Evolutionary conservation across 306 rosid species (phyloP).

Genomic region (Leucaena leucocephala): DNA sequence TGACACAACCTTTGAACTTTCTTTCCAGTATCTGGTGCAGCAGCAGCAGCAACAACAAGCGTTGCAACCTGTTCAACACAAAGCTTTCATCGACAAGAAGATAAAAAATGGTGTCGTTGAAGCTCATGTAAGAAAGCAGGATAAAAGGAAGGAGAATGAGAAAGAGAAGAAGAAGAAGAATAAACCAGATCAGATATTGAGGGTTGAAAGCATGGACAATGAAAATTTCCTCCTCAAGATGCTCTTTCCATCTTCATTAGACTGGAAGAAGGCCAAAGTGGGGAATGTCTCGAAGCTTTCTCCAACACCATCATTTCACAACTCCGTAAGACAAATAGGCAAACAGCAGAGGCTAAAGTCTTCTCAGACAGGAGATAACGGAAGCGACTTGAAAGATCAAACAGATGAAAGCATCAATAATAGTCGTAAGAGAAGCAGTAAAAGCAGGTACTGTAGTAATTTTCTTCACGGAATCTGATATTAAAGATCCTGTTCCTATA

Average conservation of each 20-base stretch:
- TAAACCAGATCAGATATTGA: conserved; percentile 44
- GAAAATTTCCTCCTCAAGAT: conserved; percentile 61
- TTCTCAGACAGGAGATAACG: conserved; percentile 33
- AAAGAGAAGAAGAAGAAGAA: conserved; percentile 19
- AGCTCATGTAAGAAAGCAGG: conserved; percentile 33
- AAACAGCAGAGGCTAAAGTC: conserved; percentile 41
- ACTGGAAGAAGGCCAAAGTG: conserved; percentile 50
- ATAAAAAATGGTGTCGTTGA: conserved; percentile 4
- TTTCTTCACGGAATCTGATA: conserved; percentile 6
- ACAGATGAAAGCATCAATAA: conserved; percentile 31
- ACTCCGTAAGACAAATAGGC: conserved; percentile 17
- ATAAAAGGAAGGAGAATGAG: conserved; percentile 34
- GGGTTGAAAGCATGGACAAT: conserved; percentile 63
- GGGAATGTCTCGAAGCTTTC: conserved; percentile 45
- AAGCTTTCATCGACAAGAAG: conserved; percentile 23
- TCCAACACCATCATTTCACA: conserved; percentile 31
- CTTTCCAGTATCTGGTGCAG: conserved; percentile 67
- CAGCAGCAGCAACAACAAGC: conserved; percentile 31
- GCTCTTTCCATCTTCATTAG: conserved; percentile 64
- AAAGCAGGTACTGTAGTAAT: conserved; percentile 47
- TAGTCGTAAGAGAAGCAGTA: conserved; percentile 25
- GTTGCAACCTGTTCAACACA: conserved; percentile 31
- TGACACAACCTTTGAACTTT: conserved; percentile 66
- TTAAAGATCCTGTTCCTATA: not conserved
- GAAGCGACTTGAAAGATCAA: conserved; percentile 26